Evolutionary conservation across 202 grass and related monocot species (phyloP), one percentile per base, ranked within the genome.

Genomic region (Dendrocalamus latiflorus): DNA sequence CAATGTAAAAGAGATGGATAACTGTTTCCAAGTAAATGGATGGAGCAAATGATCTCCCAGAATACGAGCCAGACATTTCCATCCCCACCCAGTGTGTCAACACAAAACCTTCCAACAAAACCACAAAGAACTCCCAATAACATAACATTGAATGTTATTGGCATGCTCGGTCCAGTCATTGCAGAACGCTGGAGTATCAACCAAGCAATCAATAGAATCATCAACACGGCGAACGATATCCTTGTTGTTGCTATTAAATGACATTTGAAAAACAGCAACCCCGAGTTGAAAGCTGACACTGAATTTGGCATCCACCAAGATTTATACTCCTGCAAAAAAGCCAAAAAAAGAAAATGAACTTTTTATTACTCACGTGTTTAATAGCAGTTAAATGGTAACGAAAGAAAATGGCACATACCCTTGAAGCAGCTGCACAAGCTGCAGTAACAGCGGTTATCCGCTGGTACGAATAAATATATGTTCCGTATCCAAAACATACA

Each of bases 281-380:
- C 80, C 9, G 91, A 95, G 75, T 86, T 93, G 42, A 99, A 90
- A 83, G 85, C 18, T 57, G 86, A 89, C 50, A 99, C 74, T 48
- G 84, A 85, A 33, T 88, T 95, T 67, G 96, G 93, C 49, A 95
- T 75, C 93, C 93, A 99, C 93, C 96, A 99, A 45, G 91, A 87
- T 76, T 88, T 94, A n/a, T n/a, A 86, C 73, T 88, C 93, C 93
- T 96, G 87, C n/a, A 87, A 81, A 62, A 87, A 69, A 59, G 71
- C 55, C 62, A 64, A n/a, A n/a, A n/a, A n/a, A n/a, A 65, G 36
- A 3, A 68, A 66, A 60, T 75, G 34, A 71, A 36, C 28, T 42
- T 70, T 21, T n/a, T 28, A 53, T 57, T 18, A 18, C 36, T 25
- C 38, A 38, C 4, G 70, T 48, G 56, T 34, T 68, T 75, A 8